Evolutionary conservation across 768 basidiomycete species (phyloP).

Genomic region (Hericium coralloides): DNA sequence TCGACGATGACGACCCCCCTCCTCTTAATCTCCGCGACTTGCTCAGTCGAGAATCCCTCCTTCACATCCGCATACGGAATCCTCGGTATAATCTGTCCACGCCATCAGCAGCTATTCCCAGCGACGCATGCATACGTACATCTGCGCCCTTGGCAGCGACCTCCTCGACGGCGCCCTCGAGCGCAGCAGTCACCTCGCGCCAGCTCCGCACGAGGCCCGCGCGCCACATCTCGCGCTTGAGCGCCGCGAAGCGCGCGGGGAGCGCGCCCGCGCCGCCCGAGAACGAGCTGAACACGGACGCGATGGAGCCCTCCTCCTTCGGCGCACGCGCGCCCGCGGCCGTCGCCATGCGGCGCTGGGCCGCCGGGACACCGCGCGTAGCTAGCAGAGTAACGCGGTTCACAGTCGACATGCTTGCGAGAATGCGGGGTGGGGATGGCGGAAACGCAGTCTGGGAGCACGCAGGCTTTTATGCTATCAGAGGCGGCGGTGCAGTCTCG

Average conservation of each 20-base stretch:
- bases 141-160: conserved; percentile 38
- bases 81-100: conserved; percentile 40
- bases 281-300: conserved; percentile 38
- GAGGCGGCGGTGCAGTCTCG: too few species aligned
- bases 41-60: conserved; percentile 36
- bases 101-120: neutral
- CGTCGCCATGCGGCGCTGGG: neutral
- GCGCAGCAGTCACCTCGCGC: conserved; percentile 42
- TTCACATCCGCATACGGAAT: conserved; percentile 36
- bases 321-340: neutral
- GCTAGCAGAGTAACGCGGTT: too few species aligned
- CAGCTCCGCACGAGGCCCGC: conserved; percentile 42
- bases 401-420: too few species aligned
- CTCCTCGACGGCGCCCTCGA: conserved; percentile 37
- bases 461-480: too few species aligned
- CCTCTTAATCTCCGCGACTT: conserved; percentile 35
- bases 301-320: conserved; percentile 33
- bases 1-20: conserved; percentile 49
- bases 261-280: conserved; percentile 31
- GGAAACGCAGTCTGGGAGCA: too few species aligned
- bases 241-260: conserved; percentile 45
- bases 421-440: too few species aligned
- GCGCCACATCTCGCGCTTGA: conserved; percentile 48
- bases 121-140: conserved; percentile 23
- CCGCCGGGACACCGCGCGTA: neutral